Base-by-base conservation (phyloP, 345 rosid genomes). In the Gossypium herbaceum region DNA sequence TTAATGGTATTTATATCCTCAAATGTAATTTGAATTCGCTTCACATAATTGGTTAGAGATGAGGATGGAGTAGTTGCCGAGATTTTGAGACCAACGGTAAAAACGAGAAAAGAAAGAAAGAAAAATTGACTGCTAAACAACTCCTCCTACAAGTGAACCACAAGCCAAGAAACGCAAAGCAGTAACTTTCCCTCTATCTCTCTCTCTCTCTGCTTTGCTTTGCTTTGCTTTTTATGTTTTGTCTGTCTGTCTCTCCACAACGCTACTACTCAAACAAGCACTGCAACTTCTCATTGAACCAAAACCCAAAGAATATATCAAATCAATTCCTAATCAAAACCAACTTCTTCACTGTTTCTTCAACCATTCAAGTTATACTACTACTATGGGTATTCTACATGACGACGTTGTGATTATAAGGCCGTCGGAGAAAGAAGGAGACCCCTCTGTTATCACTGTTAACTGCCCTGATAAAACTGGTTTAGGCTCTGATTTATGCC, bases 381-480 rank as follows among this genome's bases (percentile, higher is more conserved):
- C 41, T 5, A 34, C 41, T 60, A 94, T 95, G 99, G 98, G 99
- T 65, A 82, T 91, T 66, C 84, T 89, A 34, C 75, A 84, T 62
- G 98, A 95, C 68, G 99, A 95, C 76, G 97, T 88, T 1, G 98
- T 95, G 85, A 85, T 90, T 72, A 88, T 95, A 78, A 80, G 81
- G 7, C 88, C 78, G 52, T 61, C 99, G 0, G 99, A 90, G 76
- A 87, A 84, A 78, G 93, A 90, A 86, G 94, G 89, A 17, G 97
- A 89, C 52, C 88, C 89, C 2, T 85, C 80, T 83, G 87, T 90
- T 43, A 87, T 95, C 55, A 91, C 96, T 20, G 81, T 95, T 15
- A 94, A 94, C 72, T 94, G 99, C 83, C 99, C 98, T 7, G 99
- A 95, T 84, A 95, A 95, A 84, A 92, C 99, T 58, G 99, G 99